Evolutionary conservation across 106 monocot species (phyloP), one percentile per base, ranked within the genome.

Genomic region (Acorus calamus): DNA sequence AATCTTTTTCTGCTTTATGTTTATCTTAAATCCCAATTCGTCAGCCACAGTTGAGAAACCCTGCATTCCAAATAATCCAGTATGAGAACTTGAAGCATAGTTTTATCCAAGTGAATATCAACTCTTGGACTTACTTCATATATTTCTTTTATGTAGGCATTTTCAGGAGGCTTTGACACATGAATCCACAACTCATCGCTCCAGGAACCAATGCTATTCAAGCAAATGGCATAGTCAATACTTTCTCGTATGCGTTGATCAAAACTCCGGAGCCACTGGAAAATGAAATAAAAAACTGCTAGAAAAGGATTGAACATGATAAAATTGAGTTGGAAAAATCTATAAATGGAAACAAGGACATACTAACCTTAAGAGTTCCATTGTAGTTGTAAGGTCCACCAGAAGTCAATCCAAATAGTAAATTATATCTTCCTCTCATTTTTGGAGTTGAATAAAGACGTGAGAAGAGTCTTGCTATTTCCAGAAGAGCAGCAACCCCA

Each of bases 311-410:
- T 11, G 12, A 4, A 70, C 6, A 11, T n/a, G 9, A 44, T 45
- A 3, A 53, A 64, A 64, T 28, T 48, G 11, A 44, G 43, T n/a
- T 42, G 10, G 53, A 57, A 41, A 52, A 43, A 55, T 6, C 46
- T 47, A 57, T 5, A 44, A 53, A 63, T 3, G 5, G 14, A 44
- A 66, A 44, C 3, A 4, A 50, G 41, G 59, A 8, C 58, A 65
- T 46, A 72, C 53, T 60, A 46, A 98, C 98, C 92, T 92, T 98
- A 46, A 81, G 61, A 61, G 98, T 98, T 56, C 98, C 98, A 81
- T 98, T 98, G 64, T 92, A 98, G 71, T 98, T 98, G 66, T 88
- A 98, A 56, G 98, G 98, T 51, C 98, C 98, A 71, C 98, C 98
- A 86, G 92, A 92, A 64, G 98, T 98, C 72, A 98, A 78, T 4